These are phyloP conservation scores for Phaseolus coccineus DNA, from an alignment of 331 rosid species.

Conservation along the genomic window DNA sequence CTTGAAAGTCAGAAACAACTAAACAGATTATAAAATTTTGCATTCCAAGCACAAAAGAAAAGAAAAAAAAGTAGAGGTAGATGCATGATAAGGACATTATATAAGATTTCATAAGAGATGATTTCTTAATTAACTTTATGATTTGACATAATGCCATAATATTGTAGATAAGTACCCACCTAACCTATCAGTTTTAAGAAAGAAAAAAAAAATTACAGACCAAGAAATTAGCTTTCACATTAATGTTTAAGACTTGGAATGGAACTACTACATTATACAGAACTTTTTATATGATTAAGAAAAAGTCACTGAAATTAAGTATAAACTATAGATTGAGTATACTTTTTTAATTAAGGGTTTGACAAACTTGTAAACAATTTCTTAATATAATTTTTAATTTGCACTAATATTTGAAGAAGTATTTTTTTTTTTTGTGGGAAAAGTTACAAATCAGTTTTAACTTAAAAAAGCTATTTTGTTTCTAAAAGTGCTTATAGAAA, in stretches of 20 bases:
- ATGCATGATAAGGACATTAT: conserved; percentile 5
- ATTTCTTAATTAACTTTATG: conserved; percentile 15
- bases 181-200: not conserved
- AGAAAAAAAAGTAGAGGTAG: not conserved
- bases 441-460: too few species aligned
- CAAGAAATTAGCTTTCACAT: not conserved
- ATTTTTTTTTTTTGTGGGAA: too few species aligned
- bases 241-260: conserved; percentile 11
- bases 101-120: not conserved
- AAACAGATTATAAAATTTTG: not conserved
- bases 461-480: too few species aligned
- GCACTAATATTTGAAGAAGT: too few species aligned
- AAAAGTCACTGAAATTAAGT: conserved; percentile 3
- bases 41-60: not conserved
- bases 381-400: too few species aligned
- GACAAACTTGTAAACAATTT: too few species aligned
- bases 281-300: not conserved
- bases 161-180: not conserved
- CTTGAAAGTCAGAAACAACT: conserved; percentile 16
- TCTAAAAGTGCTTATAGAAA: too few species aligned
- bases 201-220: not conserved
- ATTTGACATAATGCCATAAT: conserved; percentile 8
- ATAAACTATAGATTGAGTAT: not conserved
- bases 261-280: not conserved
- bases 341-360: not conserved